These are phyloP conservation scores for Ceriops tagal DNA, from an alignment of 345 rosid species.

Conservation along the genomic window DNA sequence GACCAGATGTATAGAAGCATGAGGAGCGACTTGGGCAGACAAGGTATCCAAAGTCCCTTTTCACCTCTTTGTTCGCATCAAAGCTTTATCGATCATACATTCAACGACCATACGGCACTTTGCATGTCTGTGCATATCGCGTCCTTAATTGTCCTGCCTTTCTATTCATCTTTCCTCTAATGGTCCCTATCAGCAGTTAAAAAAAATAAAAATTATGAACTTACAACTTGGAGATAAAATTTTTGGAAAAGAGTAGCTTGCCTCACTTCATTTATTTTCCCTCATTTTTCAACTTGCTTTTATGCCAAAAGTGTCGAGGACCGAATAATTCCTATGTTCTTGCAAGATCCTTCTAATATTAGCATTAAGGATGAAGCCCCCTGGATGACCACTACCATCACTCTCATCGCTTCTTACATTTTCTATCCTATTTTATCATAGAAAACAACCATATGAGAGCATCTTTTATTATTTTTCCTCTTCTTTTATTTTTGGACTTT, in stretches of 20 bases:
- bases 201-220: slow-evolving; percentile 7
- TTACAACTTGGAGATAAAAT: background rate
- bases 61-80: background rate
- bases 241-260: slow-evolving; percentile 22
- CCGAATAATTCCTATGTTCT: slow-evolving; percentile 12
- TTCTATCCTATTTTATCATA: background rate
- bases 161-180: slow-evolving; percentile 33
- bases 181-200: slow-evolving; percentile 24
- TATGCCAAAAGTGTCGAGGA: slow-evolving; percentile 30
- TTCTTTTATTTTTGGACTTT: background rate
- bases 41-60: slow-evolving; percentile 35
- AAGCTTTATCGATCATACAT: background rate
- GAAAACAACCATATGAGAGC: too few relatives aligned
- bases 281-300: slow-evolving; percentile 3
- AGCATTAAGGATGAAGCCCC: slow-evolving; percentile 33
- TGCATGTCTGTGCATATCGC: slow-evolving; percentile 1
- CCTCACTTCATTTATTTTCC: slow-evolving; percentile 38
- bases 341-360: slow-evolving; percentile 34
- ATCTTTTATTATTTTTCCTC: too few relatives aligned
- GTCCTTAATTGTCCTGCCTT: slow-evolving; percentile 21
- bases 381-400: background rate
- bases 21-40: slow-evolving; percentile 62
- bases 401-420: background rate
- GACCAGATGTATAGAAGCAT: slow-evolving; percentile 94
- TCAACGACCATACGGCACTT: background rate